Base-by-base conservation (phyloP, 257 asterid species). In the Solanum chmielewskii region DNA sequence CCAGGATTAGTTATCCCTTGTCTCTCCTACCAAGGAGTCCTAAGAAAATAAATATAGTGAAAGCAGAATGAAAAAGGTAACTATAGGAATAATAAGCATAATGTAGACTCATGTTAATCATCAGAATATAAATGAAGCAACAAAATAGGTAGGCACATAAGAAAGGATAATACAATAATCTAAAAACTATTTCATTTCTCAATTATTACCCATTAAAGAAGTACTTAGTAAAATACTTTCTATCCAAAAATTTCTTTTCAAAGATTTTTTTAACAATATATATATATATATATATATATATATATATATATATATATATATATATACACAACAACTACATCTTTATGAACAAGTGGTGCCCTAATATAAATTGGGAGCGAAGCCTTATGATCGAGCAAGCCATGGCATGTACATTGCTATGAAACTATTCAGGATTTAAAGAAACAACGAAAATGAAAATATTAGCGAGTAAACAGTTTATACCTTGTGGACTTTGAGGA, bases 401-500 rank as follows among this genome's bases (percentile, higher is more conserved):
- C 69, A 21, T 60, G 44, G 8, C 80, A 73, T 73, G 27, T 35
- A 37, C 80, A 6, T 70, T 70, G 77, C 9, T 71, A 71, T 71
- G 25, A 41, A 71, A 18, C 45, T 33, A 71, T 71, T 71, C 80
- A 71, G 1, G 7, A 33, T 18, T 25, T 71, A 71, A 18, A 71
- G 10, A 23, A 75, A 37, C 31, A 74, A 37, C 49, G 4, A 74
- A 74, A 39, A 39, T 44, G 45, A 42, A n/a, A 76, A n/a, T 76
- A 39, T 75, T 39, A 74, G 59, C 35, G 45, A n/a, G 83, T 42
- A 42, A 76, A 13, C n/a, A 23, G 41, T 78, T 29, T 44, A 45
- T 88, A 88, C 90, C 90, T 86, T 88, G 70, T 88, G 90, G 20
- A 86, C 86, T 85, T 88, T 88, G 39, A 88, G 90, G 35, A 88